Conservation (phyloP, 441 rosid genomes). For the Erysimum cheiri region DNA sequence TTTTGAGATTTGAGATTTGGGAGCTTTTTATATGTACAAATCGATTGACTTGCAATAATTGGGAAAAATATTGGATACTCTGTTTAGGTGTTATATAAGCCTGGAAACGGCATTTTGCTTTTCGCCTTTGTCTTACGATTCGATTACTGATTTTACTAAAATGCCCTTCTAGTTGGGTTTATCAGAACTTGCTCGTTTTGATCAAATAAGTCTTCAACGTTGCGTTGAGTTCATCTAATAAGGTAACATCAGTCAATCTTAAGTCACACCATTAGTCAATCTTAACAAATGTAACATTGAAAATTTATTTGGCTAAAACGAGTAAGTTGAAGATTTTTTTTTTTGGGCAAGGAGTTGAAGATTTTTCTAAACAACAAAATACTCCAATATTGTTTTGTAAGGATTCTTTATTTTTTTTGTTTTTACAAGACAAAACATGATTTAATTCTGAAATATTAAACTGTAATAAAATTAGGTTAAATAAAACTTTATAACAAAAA, state of each 20-base stretch:
- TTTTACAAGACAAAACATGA: not conserved
- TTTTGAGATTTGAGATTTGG: constrained; percentile 29
- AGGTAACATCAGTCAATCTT: too few relatives aligned
- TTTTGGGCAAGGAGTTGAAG: not conserved
- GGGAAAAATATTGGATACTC: constrained; percentile 10
- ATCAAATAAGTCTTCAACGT: not conserved
- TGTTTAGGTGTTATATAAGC: constrained; percentile 20
- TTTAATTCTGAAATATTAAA: not conserved
- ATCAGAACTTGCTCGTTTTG: not conserved
- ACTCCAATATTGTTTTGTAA: not conserved
- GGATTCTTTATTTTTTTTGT: not conserved
- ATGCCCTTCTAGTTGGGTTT: constrained; percentile 21
- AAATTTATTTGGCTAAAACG: not conserved
- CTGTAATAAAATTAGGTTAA: not conserved
- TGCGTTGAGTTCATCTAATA: too few relatives aligned
- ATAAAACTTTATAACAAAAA: not conserved
- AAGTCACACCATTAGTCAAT: too few relatives aligned
- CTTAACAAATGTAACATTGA: too few relatives aligned
- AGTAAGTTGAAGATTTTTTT: not conserved
- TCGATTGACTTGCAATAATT: constrained; percentile 20
- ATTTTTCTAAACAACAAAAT: not conserved
- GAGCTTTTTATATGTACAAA: constrained; percentile 1
- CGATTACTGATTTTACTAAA: constrained; percentile 7
- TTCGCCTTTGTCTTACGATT: constrained; percentile 33
- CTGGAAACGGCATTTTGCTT: constrained; percentile 6